phyloP scores from a whole-genome alignment of 1,139 yeast genomes.

The Magnusiomyces starmeri region DNA sequence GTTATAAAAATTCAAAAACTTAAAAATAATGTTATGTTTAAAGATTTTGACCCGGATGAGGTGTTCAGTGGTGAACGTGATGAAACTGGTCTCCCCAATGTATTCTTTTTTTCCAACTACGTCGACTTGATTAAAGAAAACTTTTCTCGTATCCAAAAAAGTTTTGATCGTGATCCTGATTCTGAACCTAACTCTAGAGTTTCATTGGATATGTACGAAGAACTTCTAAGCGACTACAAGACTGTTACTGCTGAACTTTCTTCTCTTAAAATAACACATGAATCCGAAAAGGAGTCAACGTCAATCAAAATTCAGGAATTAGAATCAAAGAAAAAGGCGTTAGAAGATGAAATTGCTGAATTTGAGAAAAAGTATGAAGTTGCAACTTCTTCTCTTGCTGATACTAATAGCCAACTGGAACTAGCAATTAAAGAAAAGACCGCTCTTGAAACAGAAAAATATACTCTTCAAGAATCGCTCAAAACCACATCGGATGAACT shows the following conservation, averaged over 20 bases:
- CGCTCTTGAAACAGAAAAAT: constrained; percentile 12
- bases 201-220: constrained; percentile 65
- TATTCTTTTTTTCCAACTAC: constrained; percentile 61
- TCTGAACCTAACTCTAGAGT: constrained; percentile 61
- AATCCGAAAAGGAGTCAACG: constrained; percentile 19
- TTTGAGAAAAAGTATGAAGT: constrained; percentile 14
- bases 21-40: constrained; percentile 50
- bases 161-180: constrained; percentile 68
- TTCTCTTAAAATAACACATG: constrained; percentile 21
- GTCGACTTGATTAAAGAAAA: constrained; percentile 65
- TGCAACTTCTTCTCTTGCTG: constrained; percentile 15
- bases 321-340: constrained; percentile 18
- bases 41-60: constrained; percentile 44
- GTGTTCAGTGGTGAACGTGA: constrained; percentile 47
- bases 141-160: constrained; percentile 56
- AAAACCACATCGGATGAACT: constrained; percentile 17
- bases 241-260: constrained; percentile 34
- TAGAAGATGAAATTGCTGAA: constrained; percentile 17
- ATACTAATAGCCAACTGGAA: constrained; percentile 14
- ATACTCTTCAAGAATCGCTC: constrained; percentile 17
- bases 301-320: constrained; percentile 19
- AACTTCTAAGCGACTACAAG: constrained; percentile 42
- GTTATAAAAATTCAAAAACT: constrained; percentile 67
- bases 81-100: constrained; percentile 80
- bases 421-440: constrained; percentile 15